Evolutionary conservation across 2,329 filamentous ascomycete species (phyloP).

Genomic region (Emergomyces orientalis): DNA sequence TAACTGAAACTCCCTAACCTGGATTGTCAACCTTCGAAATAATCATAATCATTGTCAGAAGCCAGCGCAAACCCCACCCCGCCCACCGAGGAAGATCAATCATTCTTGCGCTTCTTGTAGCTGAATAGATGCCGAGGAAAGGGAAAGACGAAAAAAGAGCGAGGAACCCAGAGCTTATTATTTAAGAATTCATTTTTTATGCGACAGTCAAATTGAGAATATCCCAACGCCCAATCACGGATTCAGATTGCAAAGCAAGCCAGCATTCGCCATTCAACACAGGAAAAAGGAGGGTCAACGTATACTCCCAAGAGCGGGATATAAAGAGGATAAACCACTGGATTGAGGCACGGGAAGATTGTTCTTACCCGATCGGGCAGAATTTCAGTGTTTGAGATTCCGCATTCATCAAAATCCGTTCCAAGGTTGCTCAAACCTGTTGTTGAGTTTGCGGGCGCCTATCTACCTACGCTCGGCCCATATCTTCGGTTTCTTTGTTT

Average conservation of each 20-base stretch:
- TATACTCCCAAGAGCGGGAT: background rate
- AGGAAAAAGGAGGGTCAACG: too few relatives aligned
- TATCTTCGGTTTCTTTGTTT: constrained; percentile 5
- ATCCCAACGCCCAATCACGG: background rate
- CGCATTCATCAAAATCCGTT: constrained; percentile 1
- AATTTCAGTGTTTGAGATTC: background rate
- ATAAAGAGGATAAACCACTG: background rate
- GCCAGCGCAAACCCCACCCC: background rate
- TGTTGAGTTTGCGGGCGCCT: background rate
- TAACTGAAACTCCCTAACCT: background rate
- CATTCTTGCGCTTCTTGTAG: background rate
- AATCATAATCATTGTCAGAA: background rate
- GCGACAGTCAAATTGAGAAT: background rate
- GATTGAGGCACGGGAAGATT: background rate
- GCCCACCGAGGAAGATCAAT: background rate
- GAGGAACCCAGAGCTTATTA: background rate
- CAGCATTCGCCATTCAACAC: background rate
- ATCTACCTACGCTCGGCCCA: background rate
- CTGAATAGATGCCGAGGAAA: background rate
- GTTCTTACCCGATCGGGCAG: background rate
- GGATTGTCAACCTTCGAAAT: too few relatives aligned
- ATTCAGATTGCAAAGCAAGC: background rate
- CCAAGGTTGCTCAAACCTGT: background rate
- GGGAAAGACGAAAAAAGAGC: background rate
- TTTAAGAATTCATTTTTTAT: background rate